Percentiles rank a stretch among this genome's conserved stretches.
phyloP scores from a whole-genome alignment of 768 basidiomycete genomes.

The Chalciporus chontae region DNA sequence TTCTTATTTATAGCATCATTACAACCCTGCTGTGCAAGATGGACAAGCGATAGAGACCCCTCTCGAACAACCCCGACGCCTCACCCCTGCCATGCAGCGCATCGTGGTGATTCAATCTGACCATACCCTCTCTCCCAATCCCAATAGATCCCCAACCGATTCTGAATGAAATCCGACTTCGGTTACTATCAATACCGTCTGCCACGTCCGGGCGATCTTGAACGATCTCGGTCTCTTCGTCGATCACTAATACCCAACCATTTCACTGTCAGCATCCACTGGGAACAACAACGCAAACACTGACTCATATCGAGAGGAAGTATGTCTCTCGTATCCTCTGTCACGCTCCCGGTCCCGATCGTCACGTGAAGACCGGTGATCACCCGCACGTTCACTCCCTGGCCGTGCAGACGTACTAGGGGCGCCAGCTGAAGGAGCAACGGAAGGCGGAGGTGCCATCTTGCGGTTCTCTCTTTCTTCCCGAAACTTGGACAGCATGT shows the following conservation, averaged over 20 bases:
- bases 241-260: constrained; percentile 52
- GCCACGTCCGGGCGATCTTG: constrained; percentile 61
- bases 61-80: constrained; percentile 14
- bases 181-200: constrained; percentile 44
- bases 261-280: constrained; percentile 8
- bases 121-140: not conserved
- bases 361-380: constrained; percentile 60
- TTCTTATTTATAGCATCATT: not conserved
- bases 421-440: constrained; percentile 35
- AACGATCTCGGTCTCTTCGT: constrained; percentile 69
- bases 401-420: constrained; percentile 39
- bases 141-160: not conserved
- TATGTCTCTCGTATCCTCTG: constrained; percentile 66
- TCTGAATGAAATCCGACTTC: not conserved
- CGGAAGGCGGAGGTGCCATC: constrained; percentile 47
- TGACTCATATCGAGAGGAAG: constrained; percentile 71
- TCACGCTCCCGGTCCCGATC: constrained; percentile 67
- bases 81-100: constrained; percentile 28
- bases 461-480: constrained; percentile 85
- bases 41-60: not conserved
- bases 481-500: constrained; percentile 86
- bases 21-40: not conserved
- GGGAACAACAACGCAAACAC: constrained; percentile 30
- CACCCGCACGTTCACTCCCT: constrained; percentile 42
- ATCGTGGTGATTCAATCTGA: constrained; percentile 9